Base-by-base conservation (phyloP, 192 early-diverging fungal genomes). In the Kappamyces sp. region DNA sequence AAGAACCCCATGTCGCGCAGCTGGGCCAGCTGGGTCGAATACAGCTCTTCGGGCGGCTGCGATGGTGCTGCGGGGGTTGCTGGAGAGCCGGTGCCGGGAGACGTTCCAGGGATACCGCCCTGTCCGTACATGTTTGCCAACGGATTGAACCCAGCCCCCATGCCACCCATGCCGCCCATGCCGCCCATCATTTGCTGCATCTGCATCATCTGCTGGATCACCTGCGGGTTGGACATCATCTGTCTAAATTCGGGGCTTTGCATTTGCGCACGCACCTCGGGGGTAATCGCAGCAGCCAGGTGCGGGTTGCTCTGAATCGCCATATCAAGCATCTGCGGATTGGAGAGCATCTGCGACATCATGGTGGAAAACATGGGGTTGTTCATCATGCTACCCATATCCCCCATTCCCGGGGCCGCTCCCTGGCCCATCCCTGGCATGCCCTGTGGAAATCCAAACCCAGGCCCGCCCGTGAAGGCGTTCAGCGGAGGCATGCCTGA, bases 1-100 rank as follows among this genome's bases (percentile, higher is more conserved):
- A 74, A 90, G 68, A 99, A 92, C 13, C 97, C 97, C 97, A 99
- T 99, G 34, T 99, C 97, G 63, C 90, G 84, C 39, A 98, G 68
- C 57, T 85, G 85, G 9, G 88, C 86, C 49, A 95, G 77, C 74
- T 96, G 90, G 7, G 60, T 66, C 40, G 67, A 63, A 48, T 72
- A 81, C 4, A 70, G 58, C 44, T 78, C 75, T 57, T 81, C 79
- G 10, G 78, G 78, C 10, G 74, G 66, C 34, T 66, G 53, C 3
- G 58, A 31, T n/a, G 73, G 69, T 32, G 61, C 54, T 10, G 69
- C 47, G 47, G 71, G 46, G 3, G 60, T 34, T 33, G 67, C 53
- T 12, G 10, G 15, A 3, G n/a, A 43, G 36, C 8, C 38, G 9
- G 8, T 10, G 13, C 23, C 60, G 10, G 42, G 44, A 37, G 43